A percentile compares a stretch with the other conserved stretches of the same genome.
These are phyloP conservation scores for California macrophylla DNA, from an alignment of 441 rosid species.

Conservation along the genomic window DNA sequence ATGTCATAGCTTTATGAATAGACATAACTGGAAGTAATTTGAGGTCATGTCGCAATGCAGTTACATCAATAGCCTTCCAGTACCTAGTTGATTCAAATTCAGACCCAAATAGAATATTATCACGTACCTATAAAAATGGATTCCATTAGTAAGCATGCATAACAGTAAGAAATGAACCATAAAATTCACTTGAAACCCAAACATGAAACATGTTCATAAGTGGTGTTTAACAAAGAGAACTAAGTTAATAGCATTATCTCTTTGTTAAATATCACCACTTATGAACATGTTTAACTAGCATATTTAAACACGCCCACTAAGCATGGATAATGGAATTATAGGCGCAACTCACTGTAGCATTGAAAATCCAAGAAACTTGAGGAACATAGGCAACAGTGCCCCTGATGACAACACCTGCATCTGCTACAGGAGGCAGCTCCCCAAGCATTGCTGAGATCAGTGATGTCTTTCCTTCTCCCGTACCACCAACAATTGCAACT, in stretches of 20 bases:
- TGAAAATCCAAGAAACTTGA: conserved; percentile 95
- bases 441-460: conserved; percentile 93
- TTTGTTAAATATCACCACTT: no score
- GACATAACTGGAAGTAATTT: conserved; percentile 75
- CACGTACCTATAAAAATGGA: conserved; percentile 55
- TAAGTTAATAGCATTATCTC: conserved; percentile 2
- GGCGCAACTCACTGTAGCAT: conserved; percentile 68
- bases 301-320: no score
- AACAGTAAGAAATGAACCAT: conserved; percentile 1
- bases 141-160: background rate
- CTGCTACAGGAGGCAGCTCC: conserved; percentile 65
- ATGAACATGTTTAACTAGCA: no score
- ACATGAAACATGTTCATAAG: background rate
- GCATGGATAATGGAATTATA: no score
- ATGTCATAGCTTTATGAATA: conserved; percentile 12
- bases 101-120: conserved; percentile 78
- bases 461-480: conserved; percentile 97
- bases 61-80: conserved; percentile 68
- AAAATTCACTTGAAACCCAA: background rate
- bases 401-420: conserved; percentile 51
- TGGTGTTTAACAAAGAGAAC: conserved; percentile 12
- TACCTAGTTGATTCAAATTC: conserved; percentile 58
- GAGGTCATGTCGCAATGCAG: conserved; percentile 80
- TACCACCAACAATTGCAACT: conserved; percentile 88
- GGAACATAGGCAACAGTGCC: conserved; percentile 92